Conservation (phyloP, 768 basidiomycete species). For the Mycena amicta region DNA sequence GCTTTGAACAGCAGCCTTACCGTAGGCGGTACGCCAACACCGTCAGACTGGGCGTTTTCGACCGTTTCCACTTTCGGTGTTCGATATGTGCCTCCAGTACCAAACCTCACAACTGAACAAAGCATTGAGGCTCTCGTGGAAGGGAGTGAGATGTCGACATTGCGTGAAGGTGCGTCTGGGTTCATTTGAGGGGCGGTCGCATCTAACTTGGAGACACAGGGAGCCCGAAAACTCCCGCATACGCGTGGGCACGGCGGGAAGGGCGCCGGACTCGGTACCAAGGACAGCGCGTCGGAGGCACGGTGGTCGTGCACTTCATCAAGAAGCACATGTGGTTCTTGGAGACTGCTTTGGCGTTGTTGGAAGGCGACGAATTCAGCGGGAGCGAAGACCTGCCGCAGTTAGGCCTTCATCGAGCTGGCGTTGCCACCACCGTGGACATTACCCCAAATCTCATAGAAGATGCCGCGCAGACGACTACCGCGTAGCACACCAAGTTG, state of each 20-base stretch:
- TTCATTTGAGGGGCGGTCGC: neutral
- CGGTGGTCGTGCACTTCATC: slow-evolving; percentile 94
- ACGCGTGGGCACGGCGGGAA: slow-evolving; percentile 76
- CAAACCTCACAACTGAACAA: slow-evolving; percentile 64
- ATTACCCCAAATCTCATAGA: slow-evolving; percentile 11
- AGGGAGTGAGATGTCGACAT: slow-evolving; percentile 79
- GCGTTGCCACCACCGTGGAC: slow-evolving; percentile 2
- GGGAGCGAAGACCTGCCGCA: slow-evolving; percentile 50
- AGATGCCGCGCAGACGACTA: neutral
- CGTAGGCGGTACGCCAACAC: slow-evolving; percentile 42
- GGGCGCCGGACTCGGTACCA: slow-evolving; percentile 67
- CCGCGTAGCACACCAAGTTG: neutral
- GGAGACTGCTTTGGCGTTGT: slow-evolving; percentile 86
- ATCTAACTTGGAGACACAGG: slow-evolving; percentile 38
- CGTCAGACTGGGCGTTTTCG: slow-evolving; percentile 74
- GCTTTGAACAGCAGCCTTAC: slow-evolving; percentile 30
- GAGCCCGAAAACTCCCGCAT: slow-evolving; percentile 57
- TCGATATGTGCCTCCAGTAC: slow-evolving; percentile 69
- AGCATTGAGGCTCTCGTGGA: slow-evolving; percentile 93
- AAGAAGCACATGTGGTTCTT: slow-evolving; percentile 97
- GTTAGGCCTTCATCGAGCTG: slow-evolving; percentile 13
- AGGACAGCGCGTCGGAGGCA: slow-evolving; percentile 80
- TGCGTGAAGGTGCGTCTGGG: slow-evolving; percentile 59
- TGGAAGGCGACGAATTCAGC: slow-evolving; percentile 76
- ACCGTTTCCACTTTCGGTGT: slow-evolving; percentile 85